These are phyloP conservation scores for Kazachstania bromeliacearum DNA, from an alignment of 805 yeast species.

Conservation along the genomic window DNA sequence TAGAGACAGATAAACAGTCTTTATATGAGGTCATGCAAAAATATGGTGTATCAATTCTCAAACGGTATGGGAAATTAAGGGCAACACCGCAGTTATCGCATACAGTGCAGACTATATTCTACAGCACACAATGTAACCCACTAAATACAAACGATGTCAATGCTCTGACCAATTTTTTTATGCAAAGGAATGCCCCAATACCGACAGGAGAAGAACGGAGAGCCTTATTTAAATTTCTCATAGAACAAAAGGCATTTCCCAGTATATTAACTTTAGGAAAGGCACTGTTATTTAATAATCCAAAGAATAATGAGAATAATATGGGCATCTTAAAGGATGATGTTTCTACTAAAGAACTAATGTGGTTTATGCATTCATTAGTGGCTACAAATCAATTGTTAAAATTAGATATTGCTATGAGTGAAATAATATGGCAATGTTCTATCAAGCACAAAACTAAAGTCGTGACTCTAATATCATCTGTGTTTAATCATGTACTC, in stretches of 20 bases:
- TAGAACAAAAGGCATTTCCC: background rate
- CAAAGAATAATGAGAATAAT: too few relatives aligned
- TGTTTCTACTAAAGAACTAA: conserved; percentile 13
- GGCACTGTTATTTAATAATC: background rate
- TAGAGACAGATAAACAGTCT: too few relatives aligned
- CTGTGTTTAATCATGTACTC: conserved; percentile 9
- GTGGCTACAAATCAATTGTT: conserved; percentile 7
- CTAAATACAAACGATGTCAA: background rate
- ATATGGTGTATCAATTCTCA: conserved; percentile 12
- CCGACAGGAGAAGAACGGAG: background rate
- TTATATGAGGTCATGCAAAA: conserved; percentile 10
- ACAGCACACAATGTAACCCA: background rate
- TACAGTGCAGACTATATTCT: background rate
- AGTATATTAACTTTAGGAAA: background rate
- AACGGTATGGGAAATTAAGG: conserved; percentile 5
- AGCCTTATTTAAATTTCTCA: background rate
- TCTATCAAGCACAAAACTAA: conserved; percentile 12
- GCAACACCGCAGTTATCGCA: background rate
- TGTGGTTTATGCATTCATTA: conserved; percentile 14
- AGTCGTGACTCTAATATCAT: conserved; percentile 13
- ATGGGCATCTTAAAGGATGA: too few relatives aligned
- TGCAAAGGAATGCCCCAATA: background rate
- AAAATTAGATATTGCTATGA: conserved; percentile 10
- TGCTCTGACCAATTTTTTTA: background rate
- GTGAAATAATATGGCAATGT: conserved; percentile 15